A percentile compares a stretch with the other conserved stretches of the same genome.
Conservation (phyloP, 306 rosid species). For the Purshia tridentata region DNA sequence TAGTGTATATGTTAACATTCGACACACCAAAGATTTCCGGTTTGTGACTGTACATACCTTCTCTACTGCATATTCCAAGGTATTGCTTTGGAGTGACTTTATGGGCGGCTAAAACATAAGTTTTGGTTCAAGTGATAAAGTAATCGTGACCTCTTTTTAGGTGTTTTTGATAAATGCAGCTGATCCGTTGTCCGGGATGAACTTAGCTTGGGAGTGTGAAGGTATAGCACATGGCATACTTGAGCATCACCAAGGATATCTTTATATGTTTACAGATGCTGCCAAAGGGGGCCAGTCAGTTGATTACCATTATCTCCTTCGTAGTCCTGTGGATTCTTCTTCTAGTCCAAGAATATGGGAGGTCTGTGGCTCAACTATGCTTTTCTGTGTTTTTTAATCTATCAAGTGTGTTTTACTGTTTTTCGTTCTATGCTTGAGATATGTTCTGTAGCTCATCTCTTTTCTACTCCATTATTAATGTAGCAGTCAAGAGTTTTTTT, state of each 20-base stretch:
- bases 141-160: slow-evolving; percentile 57
- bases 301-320: slow-evolving; percentile 80
- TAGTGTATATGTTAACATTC: slow-evolving; percentile 50
- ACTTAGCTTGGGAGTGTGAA: slow-evolving; percentile 82
- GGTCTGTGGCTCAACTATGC: slow-evolving; percentile 45
- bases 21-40: slow-evolving; percentile 79
- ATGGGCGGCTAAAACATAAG: not conserved
- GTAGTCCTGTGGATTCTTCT: slow-evolving; percentile 47
- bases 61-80: slow-evolving; percentile 74
- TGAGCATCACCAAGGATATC: slow-evolving; percentile 80
- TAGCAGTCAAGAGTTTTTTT: no score
- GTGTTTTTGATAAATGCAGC: slow-evolving; percentile 92
- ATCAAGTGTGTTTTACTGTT: not conserved
- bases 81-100: slow-evolving; percentile 31
- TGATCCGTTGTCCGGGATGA: slow-evolving; percentile 76
- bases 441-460: not conserved
- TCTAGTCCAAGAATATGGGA: slow-evolving; percentile 77
- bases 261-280: slow-evolving; percentile 84
- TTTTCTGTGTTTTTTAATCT: not conserved
- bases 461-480: no score
- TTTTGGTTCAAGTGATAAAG: slow-evolving; percentile 23
- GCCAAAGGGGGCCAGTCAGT: slow-evolving; percentile 56
- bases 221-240: slow-evolving; percentile 71
- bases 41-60: slow-evolving; percentile 72
- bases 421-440: slow-evolving; percentile 1